Conservation (phyloP, 2,329 filamentous ascomycete species). For the Elsinoe fawcettii region DNA sequence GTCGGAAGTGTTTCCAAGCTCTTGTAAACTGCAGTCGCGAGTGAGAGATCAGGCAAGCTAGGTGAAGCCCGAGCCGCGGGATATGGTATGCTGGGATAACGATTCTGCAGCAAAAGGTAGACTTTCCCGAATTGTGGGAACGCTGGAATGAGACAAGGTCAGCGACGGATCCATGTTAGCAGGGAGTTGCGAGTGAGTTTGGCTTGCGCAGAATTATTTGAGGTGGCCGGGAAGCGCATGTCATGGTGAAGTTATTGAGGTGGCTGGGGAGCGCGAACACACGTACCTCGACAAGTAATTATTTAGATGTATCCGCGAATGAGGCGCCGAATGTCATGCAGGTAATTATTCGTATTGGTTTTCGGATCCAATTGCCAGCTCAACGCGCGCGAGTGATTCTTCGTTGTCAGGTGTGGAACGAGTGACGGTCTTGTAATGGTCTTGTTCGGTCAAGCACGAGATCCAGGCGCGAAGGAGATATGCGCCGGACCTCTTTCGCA, state of each 20-base stretch:
- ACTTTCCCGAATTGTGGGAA: background rate
- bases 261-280: constrained; percentile 10
- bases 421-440: constrained; percentile 5
- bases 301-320: background rate
- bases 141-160: constrained; percentile 11
- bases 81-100: background rate
- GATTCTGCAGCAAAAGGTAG: background rate
- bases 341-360: background rate
- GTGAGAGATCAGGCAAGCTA: background rate
- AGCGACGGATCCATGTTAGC: background rate
- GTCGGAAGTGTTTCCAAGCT: constrained; percentile 7
- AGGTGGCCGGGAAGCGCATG: constrained; percentile 14
- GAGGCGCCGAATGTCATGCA: constrained; percentile 1
- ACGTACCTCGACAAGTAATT: constrained; percentile 8
- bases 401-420: constrained; percentile 1
- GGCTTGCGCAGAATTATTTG: constrained; percentile 4
- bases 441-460: background rate
- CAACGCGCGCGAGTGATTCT: background rate
- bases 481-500: constrained; percentile 4
- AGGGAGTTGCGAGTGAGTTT: background rate
- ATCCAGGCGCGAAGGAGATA: background rate
- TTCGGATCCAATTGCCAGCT: background rate
- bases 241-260: background rate
- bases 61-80: background rate
- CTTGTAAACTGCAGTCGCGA: constrained; percentile 3